A percentile compares a stretch with the other conserved stretches of the same genome.
Conservation (phyloP, 495 filamentous ascomycete genomes). For the Xylaria cubensis region DNA sequence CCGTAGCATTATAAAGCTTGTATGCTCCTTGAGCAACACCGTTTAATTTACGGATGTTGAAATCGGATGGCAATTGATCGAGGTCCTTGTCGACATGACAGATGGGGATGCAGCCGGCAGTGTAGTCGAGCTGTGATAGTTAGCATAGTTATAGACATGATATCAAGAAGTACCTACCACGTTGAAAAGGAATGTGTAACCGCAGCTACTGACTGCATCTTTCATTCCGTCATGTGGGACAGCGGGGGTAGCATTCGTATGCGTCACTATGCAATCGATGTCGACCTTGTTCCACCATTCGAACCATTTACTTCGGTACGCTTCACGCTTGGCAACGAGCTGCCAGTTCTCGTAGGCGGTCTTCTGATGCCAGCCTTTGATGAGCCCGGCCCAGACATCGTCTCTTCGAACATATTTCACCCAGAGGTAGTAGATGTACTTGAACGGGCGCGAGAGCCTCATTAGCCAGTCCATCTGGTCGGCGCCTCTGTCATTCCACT, state of each 20-base stretch:
- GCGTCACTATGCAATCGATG: slow-evolving; percentile 81
- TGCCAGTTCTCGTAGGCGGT: slow-evolving; percentile 81
- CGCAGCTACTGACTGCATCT: slow-evolving; percentile 84
- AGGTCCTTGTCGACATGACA: slow-evolving; percentile 76
- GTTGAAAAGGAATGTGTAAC: slow-evolving; percentile 97
- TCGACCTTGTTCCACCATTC: slow-evolving; percentile 78
- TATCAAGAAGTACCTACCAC: slow-evolving; percentile 55
- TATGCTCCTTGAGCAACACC: slow-evolving; percentile 84
- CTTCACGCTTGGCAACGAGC: slow-evolving; percentile 76
- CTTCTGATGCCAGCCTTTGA: slow-evolving; percentile 73
- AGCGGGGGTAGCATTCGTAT: slow-evolving; percentile 90
- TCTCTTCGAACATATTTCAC: slow-evolving; percentile 83
- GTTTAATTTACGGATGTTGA: slow-evolving; percentile 70
- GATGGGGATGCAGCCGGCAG: slow-evolving; percentile 82
- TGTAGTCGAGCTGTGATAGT: slow-evolving; percentile 74
- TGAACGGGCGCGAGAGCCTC: slow-evolving; percentile 73
- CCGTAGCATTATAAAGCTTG: slow-evolving; percentile 80
- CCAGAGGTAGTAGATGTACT: slow-evolving; percentile 88
- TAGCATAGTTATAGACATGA: slow-evolving; percentile 2
- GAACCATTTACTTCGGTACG: slow-evolving; percentile 76
- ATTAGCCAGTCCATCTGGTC: slow-evolving; percentile 74
- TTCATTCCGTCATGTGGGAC: slow-evolving; percentile 88
- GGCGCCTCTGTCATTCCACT: slow-evolving; percentile 83
- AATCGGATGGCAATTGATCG: slow-evolving; percentile 68
- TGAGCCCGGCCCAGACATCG: slow-evolving; percentile 75